Evolutionary conservation across 495 filamentous ascomycete genomes (phyloP), one percentile per base, ranked within the genome.

Genomic region (Neurospora sp.): DNA sequence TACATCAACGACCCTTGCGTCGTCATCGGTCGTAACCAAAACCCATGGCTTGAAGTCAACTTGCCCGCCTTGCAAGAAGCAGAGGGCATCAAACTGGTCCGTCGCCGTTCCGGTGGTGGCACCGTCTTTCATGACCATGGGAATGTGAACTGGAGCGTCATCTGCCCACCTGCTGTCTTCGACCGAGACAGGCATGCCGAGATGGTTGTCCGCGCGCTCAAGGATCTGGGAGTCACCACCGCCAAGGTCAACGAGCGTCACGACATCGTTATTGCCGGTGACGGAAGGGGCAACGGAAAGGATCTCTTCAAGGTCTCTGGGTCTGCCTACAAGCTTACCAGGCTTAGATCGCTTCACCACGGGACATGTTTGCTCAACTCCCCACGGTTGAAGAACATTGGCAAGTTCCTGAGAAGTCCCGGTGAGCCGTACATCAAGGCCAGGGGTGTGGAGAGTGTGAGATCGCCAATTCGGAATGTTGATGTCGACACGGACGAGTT

Each of bases 21-120:
- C 69, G 89, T 99, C 74, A 90, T 99, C 72, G 96, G 96, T 16
- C 91, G 95, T 68, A 99, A 99, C 80, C 96, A 99, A 79, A 99
- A 99, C 79, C 96, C 96, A 45, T 99, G 94, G 94, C 84, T 93
- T 9, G 96, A 99, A 80, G 90, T 91, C 68, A 93, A 97, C 80
- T 86, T 97, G 8, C 82, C 82, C 22, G 83, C 86, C 9, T 81
- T 94, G 1, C 79, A 82, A 12, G 59, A 73, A 7, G 12, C 59
- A 18, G 5, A 40, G 7, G 27, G 83, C 61, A 68, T 37, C 37
- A 45, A 38, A 31, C 88, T 95, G 12, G 93, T 97, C 16, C 90
- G 96, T 8, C 88, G 96, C 18, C 86, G 94, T 47, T 93, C 90
- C 27, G 96, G 96, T 37, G 96, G 96, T 37, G 96, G 96, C 42